phyloP scores from a whole-genome alignment of 208 protist genomes.

The Vickermania spadyakhi region DNA sequence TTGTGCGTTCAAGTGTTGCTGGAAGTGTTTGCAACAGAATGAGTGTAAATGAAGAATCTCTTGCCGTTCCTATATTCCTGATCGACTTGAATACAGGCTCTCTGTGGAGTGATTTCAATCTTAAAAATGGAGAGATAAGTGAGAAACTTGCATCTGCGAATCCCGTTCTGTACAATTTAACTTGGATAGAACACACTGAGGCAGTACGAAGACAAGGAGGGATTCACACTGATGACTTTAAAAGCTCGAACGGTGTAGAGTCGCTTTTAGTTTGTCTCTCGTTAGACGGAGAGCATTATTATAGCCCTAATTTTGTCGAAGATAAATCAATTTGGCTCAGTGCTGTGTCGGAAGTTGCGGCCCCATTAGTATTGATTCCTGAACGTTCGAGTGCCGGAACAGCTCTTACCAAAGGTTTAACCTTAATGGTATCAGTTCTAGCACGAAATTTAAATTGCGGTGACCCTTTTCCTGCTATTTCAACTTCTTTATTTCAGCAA shows the following conservation, averaged over 20 bases:
- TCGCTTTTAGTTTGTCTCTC: slow-evolving; percentile 43
- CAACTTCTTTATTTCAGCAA: neutral
- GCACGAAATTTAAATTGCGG: neutral
- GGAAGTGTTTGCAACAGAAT: slow-evolving; percentile 34
- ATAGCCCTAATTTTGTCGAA: slow-evolving; percentile 32
- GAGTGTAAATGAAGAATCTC: slow-evolving; percentile 1
- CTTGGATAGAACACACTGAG: slow-evolving; percentile 9
- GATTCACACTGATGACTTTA: slow-evolving; percentile 9
- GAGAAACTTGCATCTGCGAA: slow-evolving; percentile 2
- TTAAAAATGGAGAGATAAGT: neutral
- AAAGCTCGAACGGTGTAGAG: slow-evolving; percentile 15
- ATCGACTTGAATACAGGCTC: slow-evolving; percentile 22
- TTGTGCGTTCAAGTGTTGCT: slow-evolving; percentile 34
- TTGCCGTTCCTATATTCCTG: slow-evolving; percentile 45
- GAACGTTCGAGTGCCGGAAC: neutral
- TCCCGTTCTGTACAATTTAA: slow-evolving; percentile 9
- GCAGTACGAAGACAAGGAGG: neutral
- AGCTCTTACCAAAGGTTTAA: neutral
- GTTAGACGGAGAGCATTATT: slow-evolving; percentile 51
- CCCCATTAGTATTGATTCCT: neutral
- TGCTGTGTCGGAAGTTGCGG: neutral
- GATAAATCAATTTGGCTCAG: neutral
- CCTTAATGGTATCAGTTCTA: neutral
- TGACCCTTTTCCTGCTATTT: neutral
- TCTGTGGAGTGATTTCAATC: slow-evolving; percentile 11